phyloP scores from a whole-genome alignment of 2,329 filamentous ascomycete genomes.

The Emergomyces africanus region DNA sequence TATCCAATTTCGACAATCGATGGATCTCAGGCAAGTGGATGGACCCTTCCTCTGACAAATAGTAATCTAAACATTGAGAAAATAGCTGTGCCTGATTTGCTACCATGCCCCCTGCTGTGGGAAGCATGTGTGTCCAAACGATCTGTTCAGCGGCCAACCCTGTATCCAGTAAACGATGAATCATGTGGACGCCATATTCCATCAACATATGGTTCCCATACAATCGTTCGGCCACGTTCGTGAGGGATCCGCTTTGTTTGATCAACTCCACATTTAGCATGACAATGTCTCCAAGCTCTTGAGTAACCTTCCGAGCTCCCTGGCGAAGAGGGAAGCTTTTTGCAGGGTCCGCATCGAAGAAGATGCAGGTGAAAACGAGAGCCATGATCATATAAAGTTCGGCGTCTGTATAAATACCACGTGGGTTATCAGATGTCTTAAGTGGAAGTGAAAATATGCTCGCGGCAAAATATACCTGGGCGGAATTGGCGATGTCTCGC shows the following conservation, averaged over 20 bases:
- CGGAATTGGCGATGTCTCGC: slow-evolving; percentile 14
- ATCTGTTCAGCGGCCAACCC: slow-evolving; percentile 36
- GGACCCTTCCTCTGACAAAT: slow-evolving; percentile 38
- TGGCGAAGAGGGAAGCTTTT: slow-evolving; percentile 36
- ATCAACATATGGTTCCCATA: slow-evolving; percentile 26
- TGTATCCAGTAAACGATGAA: slow-evolving; percentile 38
- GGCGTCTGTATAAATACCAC: slow-evolving; percentile 35
- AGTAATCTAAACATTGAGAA: slow-evolving; percentile 45
- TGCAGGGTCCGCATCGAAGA: slow-evolving; percentile 36
- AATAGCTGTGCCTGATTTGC: slow-evolving; percentile 47
- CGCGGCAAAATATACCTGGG: slow-evolving; percentile 15
- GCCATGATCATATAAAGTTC: slow-evolving; percentile 41
- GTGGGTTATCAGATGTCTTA: slow-evolving; percentile 14
- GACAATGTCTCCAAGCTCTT: slow-evolving; percentile 27
- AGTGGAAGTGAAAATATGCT: slow-evolving; percentile 16
- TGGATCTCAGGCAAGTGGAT: slow-evolving; percentile 38
- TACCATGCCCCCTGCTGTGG: slow-evolving; percentile 44
- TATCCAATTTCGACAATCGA: slow-evolving; percentile 33
- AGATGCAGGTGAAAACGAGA: slow-evolving; percentile 36
- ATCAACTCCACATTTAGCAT: slow-evolving; percentile 30
- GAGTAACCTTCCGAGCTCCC: slow-evolving; percentile 28
- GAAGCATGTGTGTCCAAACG: slow-evolving; percentile 46
- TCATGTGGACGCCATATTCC: slow-evolving; percentile 44
- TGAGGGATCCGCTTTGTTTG: slow-evolving; percentile 15
- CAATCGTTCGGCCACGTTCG: slow-evolving; percentile 20